These are phyloP conservation scores for Euphorbia tirucalli DNA, from an alignment of 345 rosid species.

Conservation along the genomic window DNA sequence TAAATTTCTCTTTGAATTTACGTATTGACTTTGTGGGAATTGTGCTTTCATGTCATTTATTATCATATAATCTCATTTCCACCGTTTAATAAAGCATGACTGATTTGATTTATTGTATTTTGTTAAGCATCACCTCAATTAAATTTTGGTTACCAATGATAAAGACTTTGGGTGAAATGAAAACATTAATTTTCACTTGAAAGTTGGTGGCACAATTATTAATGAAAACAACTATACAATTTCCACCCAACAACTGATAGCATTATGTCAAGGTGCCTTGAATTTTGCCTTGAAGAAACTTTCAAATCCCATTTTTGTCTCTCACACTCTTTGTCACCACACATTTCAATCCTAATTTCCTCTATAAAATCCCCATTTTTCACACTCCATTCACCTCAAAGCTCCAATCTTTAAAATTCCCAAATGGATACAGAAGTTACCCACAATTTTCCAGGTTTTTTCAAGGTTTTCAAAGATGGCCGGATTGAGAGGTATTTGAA, in stretches of 20 bases:
- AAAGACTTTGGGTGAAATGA: too few relatives aligned
- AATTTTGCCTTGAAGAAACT: neutral
- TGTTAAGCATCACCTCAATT: too few relatives aligned
- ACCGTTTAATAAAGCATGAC: too few relatives aligned
- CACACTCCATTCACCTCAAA: neutral
- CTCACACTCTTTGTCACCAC: neutral
- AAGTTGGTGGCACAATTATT: too few relatives aligned
- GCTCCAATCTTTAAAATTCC: neutral
- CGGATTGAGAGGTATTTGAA: conserved; percentile 41
- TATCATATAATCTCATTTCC: too few relatives aligned
- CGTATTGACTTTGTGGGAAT: too few relatives aligned
- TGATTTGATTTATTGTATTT: too few relatives aligned
- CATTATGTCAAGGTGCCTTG: neutral
- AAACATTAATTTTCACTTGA: too few relatives aligned
- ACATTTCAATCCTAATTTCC: neutral
- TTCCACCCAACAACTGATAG: too few relatives aligned
- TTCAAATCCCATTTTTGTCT: neutral
- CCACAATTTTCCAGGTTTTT: conserved; percentile 26
- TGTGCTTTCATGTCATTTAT: too few relatives aligned
- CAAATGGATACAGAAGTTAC: conserved; percentile 22
- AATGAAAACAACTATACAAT: too few relatives aligned
- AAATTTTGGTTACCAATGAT: neutral
- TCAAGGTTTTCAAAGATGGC: conserved; percentile 49
- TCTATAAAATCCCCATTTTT: neutral
- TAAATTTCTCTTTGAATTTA: too few relatives aligned